Evolutionary conservation across 2,329 filamentous ascomycete species (phyloP), one percentile per base, ranked within the genome.

Genomic region (Balansia obtecta): DNA sequence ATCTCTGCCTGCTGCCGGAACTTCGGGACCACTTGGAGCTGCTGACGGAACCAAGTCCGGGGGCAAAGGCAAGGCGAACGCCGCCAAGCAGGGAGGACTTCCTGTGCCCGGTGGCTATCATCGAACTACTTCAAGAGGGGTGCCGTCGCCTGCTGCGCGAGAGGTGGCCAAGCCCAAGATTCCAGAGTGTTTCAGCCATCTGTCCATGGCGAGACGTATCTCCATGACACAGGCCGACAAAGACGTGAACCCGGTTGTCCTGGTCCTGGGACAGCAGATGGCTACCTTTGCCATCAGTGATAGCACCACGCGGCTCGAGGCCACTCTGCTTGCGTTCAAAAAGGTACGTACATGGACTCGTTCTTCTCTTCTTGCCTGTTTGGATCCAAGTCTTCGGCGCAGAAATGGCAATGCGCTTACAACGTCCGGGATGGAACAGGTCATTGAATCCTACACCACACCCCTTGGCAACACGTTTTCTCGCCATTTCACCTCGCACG

Each of bases 371-470:
- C n/a, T n/a, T n/a, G n/a, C n/a, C 4, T 27, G 27, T 27, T 27
- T 27, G 27, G 8, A 27, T 27, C 2, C 27, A 27, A 27, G 4
- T 27, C 4, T 27, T 7, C 27, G 8, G 8, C 27, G 27, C 5
- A 27, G 27, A 27, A 27, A 27, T 27, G 27, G 27, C 27, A 27
- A 27, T 27, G 27, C 7, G 8, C n/a, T 20, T 27, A 12, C 16
- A 48, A 55, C 38, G 53, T 56, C 16, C 50, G 5, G 5, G 39
- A 12, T 41, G 7, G 10, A 10, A 6, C 60, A 95, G 83, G 87
- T 97, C 55, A 91, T 98, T 55, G 80, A 88, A 61, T 83, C 87
- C n/a, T 98, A 98, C 67, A 86, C 82, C 45, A 97, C 91, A 1
- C 93, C 93, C 5, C 75, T 82, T 27, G 85, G 86, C 40, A 89